These are phyloP conservation scores for Chloroidium sp. DNA, from an alignment of 163 green algal genomes.

Conservation along the genomic window DNA sequence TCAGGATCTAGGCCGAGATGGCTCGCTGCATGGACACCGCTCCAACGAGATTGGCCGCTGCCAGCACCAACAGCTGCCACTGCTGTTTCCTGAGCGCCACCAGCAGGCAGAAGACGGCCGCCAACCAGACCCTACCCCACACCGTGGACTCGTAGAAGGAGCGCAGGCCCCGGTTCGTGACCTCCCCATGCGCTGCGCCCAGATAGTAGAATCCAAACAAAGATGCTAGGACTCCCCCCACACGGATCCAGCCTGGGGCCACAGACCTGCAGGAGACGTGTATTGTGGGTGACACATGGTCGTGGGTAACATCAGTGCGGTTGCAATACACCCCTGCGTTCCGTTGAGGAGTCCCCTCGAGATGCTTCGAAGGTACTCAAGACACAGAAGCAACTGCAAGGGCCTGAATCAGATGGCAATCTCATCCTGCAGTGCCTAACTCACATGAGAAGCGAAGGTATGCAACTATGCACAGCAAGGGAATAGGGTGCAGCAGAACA, in stretches of 20 bases:
- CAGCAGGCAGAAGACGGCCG: constrained; percentile 16
- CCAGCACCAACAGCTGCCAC: constrained; percentile 16
- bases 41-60: constrained; percentile 16
- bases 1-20: neutral
- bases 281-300: neutral
- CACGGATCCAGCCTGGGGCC: constrained; percentile 22
- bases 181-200: constrained; percentile 26
- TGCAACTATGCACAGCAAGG: too few relatives aligned
- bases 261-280: constrained; percentile 5
- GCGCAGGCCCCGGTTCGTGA: constrained; percentile 4
- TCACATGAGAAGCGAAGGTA: too few relatives aligned
- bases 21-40: constrained; percentile 10
- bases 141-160: constrained; percentile 29
- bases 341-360: too few relatives aligned
- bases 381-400: neutral
- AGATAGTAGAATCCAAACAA: constrained; percentile 40
- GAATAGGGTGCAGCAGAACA: too few relatives aligned
- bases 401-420: neutral
- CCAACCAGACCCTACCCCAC: constrained; percentile 14
- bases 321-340: too few relatives aligned
- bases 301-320: neutral
- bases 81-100: constrained; percentile 14
- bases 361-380: neutral
- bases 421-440: too few relatives aligned
- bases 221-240: constrained; percentile 27